Evolutionary conservation across 306 rosid species (phyloP), one percentile per base, ranked within the genome.

Genomic region (Aeschynomene evenia): DNA sequence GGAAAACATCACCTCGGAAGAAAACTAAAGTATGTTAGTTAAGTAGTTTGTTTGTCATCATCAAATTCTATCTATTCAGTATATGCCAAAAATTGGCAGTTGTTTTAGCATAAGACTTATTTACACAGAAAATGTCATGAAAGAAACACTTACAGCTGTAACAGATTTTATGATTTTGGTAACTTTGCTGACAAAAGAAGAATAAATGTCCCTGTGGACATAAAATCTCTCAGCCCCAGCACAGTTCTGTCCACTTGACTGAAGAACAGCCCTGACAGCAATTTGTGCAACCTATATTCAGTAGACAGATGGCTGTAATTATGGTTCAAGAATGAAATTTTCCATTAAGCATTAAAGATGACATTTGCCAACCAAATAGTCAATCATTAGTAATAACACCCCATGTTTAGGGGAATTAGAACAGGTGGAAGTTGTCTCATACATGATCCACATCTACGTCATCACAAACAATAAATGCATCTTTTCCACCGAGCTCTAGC

Each of bases 201-300:
- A 68, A 69, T 89, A 89, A 63, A 91, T 80, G 51, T 84, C 87
- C 84, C 81, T 71, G 59, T 87, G 97, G 74, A 91, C 91, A 80
- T 91, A 91, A 82, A 89, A 89, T 75, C 97, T 83, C 84, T 91
- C 97, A 58, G 97, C 97, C 74, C 97, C 97, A 26, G 94, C 96
- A 73, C 96, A 89, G 63, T 91, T 91, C 79, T 91, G 98, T 71
- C 98, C 98, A 81, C 96, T 91, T 70, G 98, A 91, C 77, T 89
- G 96, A 69, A 91, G 89, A 26, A 78, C 88, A 61, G 86, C 96
- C 75, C 98, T 84, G 74, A 76, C 96, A 63, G 98, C 96, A 84
- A 91, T 82, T 74, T 85, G 88, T 34, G 93, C 88, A 51, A 91
- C 98, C 98, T 91, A 75, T 37, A 72, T 70, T 66, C 71, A 78